Evolutionary conservation across 495 filamentous ascomycete species (phyloP), one percentile per base, ranked within the genome.

Genomic region (Lasiosphaeria hispida): DNA sequence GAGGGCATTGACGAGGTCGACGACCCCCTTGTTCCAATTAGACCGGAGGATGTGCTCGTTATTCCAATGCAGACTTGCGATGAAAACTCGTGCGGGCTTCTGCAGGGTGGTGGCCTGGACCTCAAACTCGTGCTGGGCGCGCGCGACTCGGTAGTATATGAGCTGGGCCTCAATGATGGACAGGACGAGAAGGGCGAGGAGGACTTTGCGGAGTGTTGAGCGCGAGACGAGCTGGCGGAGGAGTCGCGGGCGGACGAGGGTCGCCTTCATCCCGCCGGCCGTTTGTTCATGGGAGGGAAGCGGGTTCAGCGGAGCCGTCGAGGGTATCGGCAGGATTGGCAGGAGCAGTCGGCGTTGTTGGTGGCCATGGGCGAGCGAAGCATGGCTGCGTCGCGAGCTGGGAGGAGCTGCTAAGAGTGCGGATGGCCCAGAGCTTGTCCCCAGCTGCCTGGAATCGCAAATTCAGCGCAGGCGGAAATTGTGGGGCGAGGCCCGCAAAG

Each of bases 51-150:
- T 78, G 15, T 63, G 45, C 53, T 84, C 88, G 61, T 84, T 86
- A 70, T 89, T 90, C 83, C 87, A 89, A 60, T 88, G 85, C 52
- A 83, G 72, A 61, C 80, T 83, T 2, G 87, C 81, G 51, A 90
- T 86, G 71, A 77, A 90, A 50, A 90, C 77, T 2, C 79, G 78
- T 2, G 60, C 34, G 3, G 62, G 62, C 17, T 57, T 56, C 1
- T 43, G 17, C 10, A 66, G 51, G 1, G 37, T 34, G 18, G 42
- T 45, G 36, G 53, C 15, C 8, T 55, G 53, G 17, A 59, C 37
- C 10, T 43, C 47, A 41, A 55, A 43, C 10, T 62, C 57, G 18
- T 43, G 55, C 18, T 67, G 62, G 35, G 69, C 57, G 39, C 58
- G 66, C 13, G 60, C 57, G 48, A 71, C 50, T 44, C 59, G 66